Conservation (phyloP, 441 rosid species). For the Viola pubescens region DNA sequence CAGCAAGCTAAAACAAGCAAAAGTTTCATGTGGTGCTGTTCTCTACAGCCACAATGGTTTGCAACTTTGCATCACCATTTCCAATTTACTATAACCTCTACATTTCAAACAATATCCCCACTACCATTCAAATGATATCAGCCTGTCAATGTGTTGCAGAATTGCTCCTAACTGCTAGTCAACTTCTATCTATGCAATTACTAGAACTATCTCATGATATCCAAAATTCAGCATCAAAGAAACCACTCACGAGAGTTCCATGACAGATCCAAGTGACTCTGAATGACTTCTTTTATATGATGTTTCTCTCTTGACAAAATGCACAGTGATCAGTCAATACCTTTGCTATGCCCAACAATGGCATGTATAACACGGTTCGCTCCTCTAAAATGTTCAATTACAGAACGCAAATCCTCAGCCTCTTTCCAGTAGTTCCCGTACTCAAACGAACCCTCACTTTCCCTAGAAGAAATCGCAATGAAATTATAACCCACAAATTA, state of each 20-base stretch:
- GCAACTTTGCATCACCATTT: neutral
- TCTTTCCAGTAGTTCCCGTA: constrained; percentile 66
- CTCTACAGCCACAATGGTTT: neutral
- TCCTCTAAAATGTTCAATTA: constrained; percentile 43
- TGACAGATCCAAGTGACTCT: neutral
- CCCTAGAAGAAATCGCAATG: constrained; percentile 32
- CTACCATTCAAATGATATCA: no score
- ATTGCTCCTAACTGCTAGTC: no score
- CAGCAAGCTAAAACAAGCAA: neutral
- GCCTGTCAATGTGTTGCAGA: no score
- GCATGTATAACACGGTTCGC: constrained; percentile 38
- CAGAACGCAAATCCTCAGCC: constrained; percentile 70
- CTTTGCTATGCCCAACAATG: constrained; percentile 87
- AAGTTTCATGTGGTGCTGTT: neutral
- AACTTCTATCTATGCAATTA: no score
- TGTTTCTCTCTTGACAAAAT: neutral
- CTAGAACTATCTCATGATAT: no score
- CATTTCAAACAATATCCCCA: neutral
- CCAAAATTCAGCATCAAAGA: neutral
- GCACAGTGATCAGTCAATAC: constrained; percentile 19
- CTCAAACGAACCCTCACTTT: constrained; percentile 74
- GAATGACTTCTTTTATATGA: neutral
- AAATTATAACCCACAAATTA: constrained; percentile 1
- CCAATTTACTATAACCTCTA: neutral
- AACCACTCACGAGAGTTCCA: neutral